These are phyloP conservation scores for Paraphoma chrysanthemicola DNA, from an alignment of 2,329 filamentous ascomycete genomes.

Conservation along the genomic window DNA sequence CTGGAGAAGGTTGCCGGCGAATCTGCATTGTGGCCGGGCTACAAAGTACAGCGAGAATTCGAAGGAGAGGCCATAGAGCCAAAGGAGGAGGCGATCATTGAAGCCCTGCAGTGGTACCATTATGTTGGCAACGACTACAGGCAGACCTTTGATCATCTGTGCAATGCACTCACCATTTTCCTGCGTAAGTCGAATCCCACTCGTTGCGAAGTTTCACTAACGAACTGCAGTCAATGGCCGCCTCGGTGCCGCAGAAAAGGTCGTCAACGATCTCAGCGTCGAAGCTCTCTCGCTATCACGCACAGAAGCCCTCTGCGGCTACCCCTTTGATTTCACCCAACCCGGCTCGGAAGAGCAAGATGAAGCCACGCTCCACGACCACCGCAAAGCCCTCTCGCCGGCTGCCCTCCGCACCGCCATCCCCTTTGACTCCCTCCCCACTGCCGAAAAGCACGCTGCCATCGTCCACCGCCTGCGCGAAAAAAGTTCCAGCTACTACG, in stretches of 20 bases:
- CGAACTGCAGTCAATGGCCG: constrained; percentile 50
- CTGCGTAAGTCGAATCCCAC: constrained; percentile 68
- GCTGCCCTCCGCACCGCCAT: constrained; percentile 24
- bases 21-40: constrained; percentile 56
- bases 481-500: constrained; percentile 46
- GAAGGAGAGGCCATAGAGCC: constrained; percentile 63
- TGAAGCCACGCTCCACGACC: constrained; percentile 23
- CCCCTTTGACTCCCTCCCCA: constrained; percentile 27
- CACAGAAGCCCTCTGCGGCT: constrained; percentile 51
- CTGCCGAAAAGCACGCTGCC: constrained; percentile 24
- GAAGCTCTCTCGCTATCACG: constrained; percentile 53
- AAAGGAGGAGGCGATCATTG: constrained; percentile 75
- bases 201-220: constrained; percentile 23
- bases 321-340: constrained; percentile 42
- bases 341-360: constrained; percentile 38
- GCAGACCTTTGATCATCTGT: constrained; percentile 72
- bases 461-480: constrained; percentile 30
- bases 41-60: constrained; percentile 73
- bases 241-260: constrained; percentile 62
- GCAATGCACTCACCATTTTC: constrained; percentile 81
- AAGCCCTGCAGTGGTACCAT: constrained; percentile 84
- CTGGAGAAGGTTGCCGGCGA: constrained; percentile 54
- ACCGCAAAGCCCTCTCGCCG: constrained; percentile 26
- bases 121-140: constrained; percentile 67
- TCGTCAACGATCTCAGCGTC: constrained; percentile 60